Evolutionary conservation across 2,329 filamentous ascomycete genomes (phyloP).

Genomic region (Fonsecaea pedrosoi): DNA sequence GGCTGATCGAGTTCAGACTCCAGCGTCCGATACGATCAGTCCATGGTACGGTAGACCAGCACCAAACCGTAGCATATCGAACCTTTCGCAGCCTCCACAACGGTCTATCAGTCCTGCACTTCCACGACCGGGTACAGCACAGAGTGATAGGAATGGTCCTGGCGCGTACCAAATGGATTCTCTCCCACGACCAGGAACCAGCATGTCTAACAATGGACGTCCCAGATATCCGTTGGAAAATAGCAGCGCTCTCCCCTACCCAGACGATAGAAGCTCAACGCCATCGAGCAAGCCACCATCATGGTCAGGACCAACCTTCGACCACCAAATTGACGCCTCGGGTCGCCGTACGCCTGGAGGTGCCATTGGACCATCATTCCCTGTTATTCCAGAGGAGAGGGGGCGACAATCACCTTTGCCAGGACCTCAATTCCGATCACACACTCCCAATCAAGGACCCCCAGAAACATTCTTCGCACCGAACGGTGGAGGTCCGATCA

Average conservation of each 20-base stretch:
- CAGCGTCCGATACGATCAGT: constrained; percentile 41
- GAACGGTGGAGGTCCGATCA: constrained; percentile 21
- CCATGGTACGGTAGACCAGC: constrained; percentile 34
- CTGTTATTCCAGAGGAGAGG: constrained; percentile 34
- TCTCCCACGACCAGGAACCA: constrained; percentile 39
- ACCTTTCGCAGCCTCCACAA: constrained; percentile 41
- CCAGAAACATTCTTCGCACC: constrained; percentile 38
- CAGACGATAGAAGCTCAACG: constrained; percentile 32
- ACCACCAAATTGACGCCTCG: constrained; percentile 14
- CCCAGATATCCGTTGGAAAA: constrained; percentile 33
- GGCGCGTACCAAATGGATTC: constrained; percentile 43
- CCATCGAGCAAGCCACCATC: constrained; percentile 29
- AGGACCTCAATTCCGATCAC: constrained; percentile 31
- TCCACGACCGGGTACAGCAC: constrained; percentile 39
- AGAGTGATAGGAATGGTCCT: constrained; percentile 40
- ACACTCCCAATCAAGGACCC: constrained; percentile 31
- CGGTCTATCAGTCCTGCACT: constrained; percentile 41
- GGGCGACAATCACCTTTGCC: constrained; percentile 37
- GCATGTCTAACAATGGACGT: constrained; percentile 34
- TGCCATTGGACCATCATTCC: constrained; percentile 26
- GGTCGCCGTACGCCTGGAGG: constrained; percentile 33
- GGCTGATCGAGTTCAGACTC: constrained; percentile 36
- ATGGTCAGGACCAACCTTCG: constrained; percentile 28
- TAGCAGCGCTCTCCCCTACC: constrained; percentile 31
- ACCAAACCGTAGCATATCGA: constrained; percentile 36